A percentile compares a stretch with the other conserved stretches of the same genome.
Evolutionary conservation across 805 yeast genomes (phyloP).

Genomic region (Sugiyamaella qingdaonensis): DNA sequence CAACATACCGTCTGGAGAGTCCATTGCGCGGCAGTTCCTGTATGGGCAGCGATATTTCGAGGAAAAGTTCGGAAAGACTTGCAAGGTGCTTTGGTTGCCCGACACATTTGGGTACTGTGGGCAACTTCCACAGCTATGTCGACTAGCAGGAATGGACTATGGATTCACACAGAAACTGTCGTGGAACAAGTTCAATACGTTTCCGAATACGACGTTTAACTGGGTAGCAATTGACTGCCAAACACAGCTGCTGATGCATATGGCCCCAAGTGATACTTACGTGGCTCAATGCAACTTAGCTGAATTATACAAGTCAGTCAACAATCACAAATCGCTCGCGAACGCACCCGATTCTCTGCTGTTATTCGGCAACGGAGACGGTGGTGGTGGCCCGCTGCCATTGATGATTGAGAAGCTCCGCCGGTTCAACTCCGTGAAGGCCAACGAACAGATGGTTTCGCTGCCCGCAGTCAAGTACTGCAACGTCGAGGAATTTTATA

Average conservation of each 20-base stretch:
- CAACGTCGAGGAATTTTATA: slow-evolving; percentile 70
- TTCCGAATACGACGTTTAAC: slow-evolving; percentile 74
- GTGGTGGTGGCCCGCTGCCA: slow-evolving; percentile 85
- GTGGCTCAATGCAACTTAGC: slow-evolving; percentile 81
- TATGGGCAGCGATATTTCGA: slow-evolving; percentile 72
- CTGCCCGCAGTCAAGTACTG: slow-evolving; percentile 80
- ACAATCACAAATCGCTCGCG: slow-evolving; percentile 65
- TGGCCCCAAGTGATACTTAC: slow-evolving; percentile 87
- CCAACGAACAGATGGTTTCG: slow-evolving; percentile 57
- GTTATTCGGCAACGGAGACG: slow-evolving; percentile 80
- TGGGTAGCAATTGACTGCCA: slow-evolving; percentile 77
- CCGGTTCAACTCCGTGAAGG: slow-evolving; percentile 62
- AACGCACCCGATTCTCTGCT: slow-evolving; percentile 67
- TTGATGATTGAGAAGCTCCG: slow-evolving; percentile 77
- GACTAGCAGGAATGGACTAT: slow-evolving; percentile 61
- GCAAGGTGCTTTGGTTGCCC: slow-evolving; percentile 75
- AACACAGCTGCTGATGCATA: slow-evolving; percentile 73
- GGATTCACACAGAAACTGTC: slow-evolving; percentile 79
- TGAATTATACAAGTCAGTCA: slow-evolving; percentile 66
- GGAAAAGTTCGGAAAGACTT: slow-evolving; percentile 61
- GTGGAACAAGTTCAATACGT: slow-evolving; percentile 78
- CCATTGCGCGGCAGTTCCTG: slow-evolving; percentile 69
- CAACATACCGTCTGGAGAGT: slow-evolving; percentile 79
- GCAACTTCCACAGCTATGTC: slow-evolving; percentile 77
- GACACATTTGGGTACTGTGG: slow-evolving; percentile 85